Percentiles rank a stretch among this genome's conserved stretches.
Evolutionary conservation across 176 grass and related monocot genomes (phyloP).

Genomic region (Puccinellia tenuiflora): DNA sequence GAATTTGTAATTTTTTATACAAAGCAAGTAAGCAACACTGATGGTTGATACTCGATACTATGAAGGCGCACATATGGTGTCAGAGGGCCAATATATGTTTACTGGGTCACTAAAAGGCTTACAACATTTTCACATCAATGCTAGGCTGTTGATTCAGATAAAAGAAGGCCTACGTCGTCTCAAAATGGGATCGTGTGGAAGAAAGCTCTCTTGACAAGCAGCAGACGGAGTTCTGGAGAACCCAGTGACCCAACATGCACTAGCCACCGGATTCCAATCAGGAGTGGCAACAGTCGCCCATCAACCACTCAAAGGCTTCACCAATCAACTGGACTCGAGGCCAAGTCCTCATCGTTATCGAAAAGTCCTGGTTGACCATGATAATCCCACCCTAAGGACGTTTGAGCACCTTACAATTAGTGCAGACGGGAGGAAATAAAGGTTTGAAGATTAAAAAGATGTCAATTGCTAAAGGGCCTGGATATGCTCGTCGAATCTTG

Average conservation of each 20-base stretch:
- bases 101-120: conserved; percentile 6
- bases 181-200: conserved; percentile 63
- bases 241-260: conserved; percentile 41
- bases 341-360: conserved; percentile 37
- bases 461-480: conserved; percentile 16
- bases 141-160: conserved; percentile 49
- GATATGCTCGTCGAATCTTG: conserved; percentile 22
- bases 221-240: conserved; percentile 60
- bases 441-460: conserved; percentile 15
- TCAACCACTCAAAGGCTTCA: conserved; percentile 68
- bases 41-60: background rate
- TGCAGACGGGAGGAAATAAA: conserved; percentile 66
- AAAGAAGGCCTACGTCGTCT: conserved; percentile 44
- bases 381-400: conserved; percentile 48
- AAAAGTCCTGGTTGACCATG: conserved; percentile 49
- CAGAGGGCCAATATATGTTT: background rate
- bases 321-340: conserved; percentile 64
- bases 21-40: background rate
- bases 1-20: background rate
- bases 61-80: background rate
- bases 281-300: conserved; percentile 44
- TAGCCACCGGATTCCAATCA: conserved; percentile 50
- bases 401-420: conserved; percentile 79
- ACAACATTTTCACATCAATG: conserved; percentile 9
- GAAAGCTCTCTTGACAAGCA: conserved; percentile 61